These are phyloP conservation scores for Homolaphlyctis polyrhiza DNA, from an alignment of 371 early-diverging fungal genomes.

Conservation along the genomic window DNA sequence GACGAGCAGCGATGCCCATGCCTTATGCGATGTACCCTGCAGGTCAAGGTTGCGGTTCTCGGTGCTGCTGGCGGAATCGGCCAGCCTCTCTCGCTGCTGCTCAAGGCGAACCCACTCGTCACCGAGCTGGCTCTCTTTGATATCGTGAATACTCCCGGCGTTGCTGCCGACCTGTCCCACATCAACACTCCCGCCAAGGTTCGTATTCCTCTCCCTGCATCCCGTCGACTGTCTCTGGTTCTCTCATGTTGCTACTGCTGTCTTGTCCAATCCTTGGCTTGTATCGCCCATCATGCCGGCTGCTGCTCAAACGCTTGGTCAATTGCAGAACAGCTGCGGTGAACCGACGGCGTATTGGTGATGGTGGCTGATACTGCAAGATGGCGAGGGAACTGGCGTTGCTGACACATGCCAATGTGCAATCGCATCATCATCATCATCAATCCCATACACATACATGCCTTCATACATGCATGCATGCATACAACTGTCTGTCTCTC, in stretches of 20 bases:
- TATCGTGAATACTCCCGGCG: conserved; percentile 96
- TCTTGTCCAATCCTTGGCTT: background rate
- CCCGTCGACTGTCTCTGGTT: background rate
- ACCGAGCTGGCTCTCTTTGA: conserved; percentile 91
- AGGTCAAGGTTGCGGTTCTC: conserved; percentile 26
- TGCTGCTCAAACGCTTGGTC: background rate
- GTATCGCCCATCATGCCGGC: background rate
- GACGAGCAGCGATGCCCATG: no score
- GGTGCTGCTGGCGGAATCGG: conserved; percentile 80
- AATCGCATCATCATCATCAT: no score
- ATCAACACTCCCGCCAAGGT: conserved; percentile 56
- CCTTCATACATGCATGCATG: background rate
- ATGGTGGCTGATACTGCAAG: no score
- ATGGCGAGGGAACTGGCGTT: no score
- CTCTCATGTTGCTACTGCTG: background rate
- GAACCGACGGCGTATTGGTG: no score
- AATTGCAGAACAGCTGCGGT: no score
- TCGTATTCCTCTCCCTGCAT: background rate
- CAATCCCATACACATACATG: no score
- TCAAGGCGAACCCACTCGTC: conserved; percentile 77
- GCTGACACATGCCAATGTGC: no score
- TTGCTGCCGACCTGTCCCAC: conserved; percentile 97
- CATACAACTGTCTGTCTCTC: background rate
- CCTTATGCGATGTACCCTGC: no score
- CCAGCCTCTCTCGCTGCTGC: conserved; percentile 82